phyloP scores from a whole-genome alignment of 176 grass and related monocot species.

The Oryza glaberrima region DNA sequence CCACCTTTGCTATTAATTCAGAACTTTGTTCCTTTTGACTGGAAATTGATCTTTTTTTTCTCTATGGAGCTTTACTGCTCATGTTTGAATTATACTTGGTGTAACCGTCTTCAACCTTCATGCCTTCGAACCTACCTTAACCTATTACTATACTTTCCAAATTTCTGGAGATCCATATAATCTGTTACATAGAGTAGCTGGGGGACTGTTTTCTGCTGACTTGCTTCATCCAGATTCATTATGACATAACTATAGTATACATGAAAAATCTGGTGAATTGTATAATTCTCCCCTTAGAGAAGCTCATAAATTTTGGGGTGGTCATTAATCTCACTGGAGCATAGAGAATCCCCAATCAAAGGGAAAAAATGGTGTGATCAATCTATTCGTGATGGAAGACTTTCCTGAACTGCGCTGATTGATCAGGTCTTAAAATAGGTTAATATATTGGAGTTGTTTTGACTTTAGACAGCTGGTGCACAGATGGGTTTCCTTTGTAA shows the following conservation, averaged over 20 bases:
- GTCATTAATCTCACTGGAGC: background rate
- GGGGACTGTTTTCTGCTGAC: background rate
- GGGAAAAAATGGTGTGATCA: background rate
- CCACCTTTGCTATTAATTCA: slow-evolving; percentile 8
- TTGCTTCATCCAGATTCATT: slow-evolving; percentile 25
- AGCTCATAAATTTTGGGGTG: slow-evolving; percentile 10
- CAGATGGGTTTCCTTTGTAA: slow-evolving; percentile 3
- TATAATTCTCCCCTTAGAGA: slow-evolving; percentile 20
- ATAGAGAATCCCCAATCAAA: background rate
- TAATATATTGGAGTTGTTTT: background rate
- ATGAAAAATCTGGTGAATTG: slow-evolving; percentile 4
- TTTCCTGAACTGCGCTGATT: background rate
- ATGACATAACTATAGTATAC: background rate
- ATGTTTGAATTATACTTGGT: slow-evolving; percentile 22
- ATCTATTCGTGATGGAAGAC: background rate
- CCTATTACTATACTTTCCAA: slow-evolving; percentile 14
- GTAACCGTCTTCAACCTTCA: background rate
- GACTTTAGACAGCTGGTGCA: background rate
- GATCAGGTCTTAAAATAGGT: background rate
- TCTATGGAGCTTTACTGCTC: background rate
- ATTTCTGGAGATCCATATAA: background rate
- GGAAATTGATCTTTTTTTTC: background rate
- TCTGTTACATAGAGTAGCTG: background rate
- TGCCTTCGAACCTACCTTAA: slow-evolving; percentile 1
- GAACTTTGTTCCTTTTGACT: background rate